A percentile compares a stretch with the other conserved stretches of the same genome.
These are phyloP conservation scores for Adansonia madagascariensis DNA, from an alignment of 441 rosid genomes.

Conservation along the genomic window DNA sequence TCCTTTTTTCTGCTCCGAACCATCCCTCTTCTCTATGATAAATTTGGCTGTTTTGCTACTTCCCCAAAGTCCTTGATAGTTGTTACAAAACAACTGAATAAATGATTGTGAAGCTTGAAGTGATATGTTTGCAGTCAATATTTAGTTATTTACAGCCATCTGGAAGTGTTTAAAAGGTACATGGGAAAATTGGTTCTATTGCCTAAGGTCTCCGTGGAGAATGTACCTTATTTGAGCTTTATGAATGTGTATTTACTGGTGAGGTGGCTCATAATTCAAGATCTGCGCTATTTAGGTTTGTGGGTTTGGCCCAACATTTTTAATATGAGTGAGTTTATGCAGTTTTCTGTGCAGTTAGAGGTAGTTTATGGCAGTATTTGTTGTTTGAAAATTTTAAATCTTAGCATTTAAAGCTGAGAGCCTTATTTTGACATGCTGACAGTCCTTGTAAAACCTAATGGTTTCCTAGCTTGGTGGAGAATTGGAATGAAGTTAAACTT, in stretches of 20 bases:
- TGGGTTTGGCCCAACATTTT: background rate
- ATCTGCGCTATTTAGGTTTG: background rate
- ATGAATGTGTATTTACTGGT: too few species aligned
- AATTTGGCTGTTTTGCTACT: background rate
- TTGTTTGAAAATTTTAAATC: background rate
- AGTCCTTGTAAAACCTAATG: conserved; percentile 2
- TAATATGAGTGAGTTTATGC: background rate
- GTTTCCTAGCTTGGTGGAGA: conserved; percentile 13
- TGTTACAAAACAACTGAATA: background rate
- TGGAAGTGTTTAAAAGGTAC: background rate
- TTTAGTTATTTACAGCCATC: background rate
- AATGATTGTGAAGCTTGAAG: background rate
- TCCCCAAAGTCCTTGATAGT: too few species aligned
- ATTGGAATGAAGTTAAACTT: conserved; percentile 16
- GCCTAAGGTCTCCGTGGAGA: background rate
- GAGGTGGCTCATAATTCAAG: background rate
- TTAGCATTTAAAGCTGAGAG: background rate
- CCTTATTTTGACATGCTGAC: background rate
- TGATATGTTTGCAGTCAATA: background rate
- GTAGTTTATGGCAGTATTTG: background rate
- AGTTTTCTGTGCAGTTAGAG: background rate
- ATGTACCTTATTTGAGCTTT: background rate
- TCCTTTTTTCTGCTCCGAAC: background rate
- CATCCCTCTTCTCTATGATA: background rate
- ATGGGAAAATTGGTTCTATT: background rate